A percentile compares a stretch with the other conserved stretches of the same genome.
Evolutionary conservation across 106 monocot genomes (phyloP).

Genomic region (Cymbidium sinense): DNA sequence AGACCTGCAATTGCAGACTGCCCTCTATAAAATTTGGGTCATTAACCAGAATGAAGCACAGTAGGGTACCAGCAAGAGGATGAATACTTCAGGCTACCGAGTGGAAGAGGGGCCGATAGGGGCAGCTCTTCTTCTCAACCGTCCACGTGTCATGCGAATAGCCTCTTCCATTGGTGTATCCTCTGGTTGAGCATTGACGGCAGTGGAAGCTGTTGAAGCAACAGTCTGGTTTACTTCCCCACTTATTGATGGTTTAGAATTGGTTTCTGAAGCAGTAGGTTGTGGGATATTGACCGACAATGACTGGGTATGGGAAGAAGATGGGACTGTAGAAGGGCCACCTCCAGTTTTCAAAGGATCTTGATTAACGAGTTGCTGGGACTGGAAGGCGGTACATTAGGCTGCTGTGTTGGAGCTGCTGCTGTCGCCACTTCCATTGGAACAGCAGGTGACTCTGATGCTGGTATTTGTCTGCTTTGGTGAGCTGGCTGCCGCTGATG

Average conservation of each 20-base stretch:
- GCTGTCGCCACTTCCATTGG: not conserved
- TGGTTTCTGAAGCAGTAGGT: not conserved
- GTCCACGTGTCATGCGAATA: constrained; percentile 28
- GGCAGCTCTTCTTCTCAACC: constrained; percentile 21
- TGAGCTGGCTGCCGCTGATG: not conserved
- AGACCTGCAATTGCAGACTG: not conserved
- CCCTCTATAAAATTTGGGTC: no score
- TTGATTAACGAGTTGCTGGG: not conserved
- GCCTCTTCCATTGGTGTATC: constrained; percentile 25
- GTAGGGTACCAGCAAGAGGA: no score
- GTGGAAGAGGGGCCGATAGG: not conserved
- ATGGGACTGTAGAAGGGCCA: not conserved
- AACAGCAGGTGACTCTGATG: not conserved
- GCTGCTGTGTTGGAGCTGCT: not conserved
- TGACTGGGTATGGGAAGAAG: constrained; percentile 1
- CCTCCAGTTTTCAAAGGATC: not conserved
- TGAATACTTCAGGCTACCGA: not conserved
- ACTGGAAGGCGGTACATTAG: not conserved
- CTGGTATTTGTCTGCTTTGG: not conserved
- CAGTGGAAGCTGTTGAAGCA: not conserved
- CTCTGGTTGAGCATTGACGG: constrained; percentile 1
- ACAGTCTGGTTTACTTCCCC: constrained; percentile 9
- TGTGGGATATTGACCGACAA: not conserved
- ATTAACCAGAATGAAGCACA: no score
- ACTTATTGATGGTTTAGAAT: not conserved